These are phyloP conservation scores for Chytriomyces sp. DNA, from an alignment of 192 early-diverging fungal species.

Conservation along the genomic window DNA sequence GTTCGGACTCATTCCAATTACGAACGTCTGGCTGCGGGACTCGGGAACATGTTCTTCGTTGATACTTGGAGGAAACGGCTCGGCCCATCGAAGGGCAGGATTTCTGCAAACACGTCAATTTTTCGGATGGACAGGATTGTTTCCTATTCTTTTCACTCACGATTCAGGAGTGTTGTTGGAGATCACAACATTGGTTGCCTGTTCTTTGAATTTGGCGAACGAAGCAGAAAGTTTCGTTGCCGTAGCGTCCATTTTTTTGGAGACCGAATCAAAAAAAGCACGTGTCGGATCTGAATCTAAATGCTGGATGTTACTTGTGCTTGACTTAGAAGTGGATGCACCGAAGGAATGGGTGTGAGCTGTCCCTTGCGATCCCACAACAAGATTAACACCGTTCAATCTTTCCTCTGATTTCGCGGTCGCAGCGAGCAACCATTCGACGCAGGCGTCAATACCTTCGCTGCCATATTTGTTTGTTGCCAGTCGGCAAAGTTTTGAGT, in stretches of 20 bases:
- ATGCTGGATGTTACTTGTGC: not conserved
- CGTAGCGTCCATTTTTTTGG: not conserved
- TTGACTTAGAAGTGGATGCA: not conserved
- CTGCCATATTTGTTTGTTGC: too few species aligned
- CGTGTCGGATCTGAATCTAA: not conserved
- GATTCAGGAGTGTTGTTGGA: too few species aligned
- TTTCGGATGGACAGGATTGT: not conserved
- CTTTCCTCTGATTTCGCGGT: not conserved
- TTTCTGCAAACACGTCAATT: not conserved
- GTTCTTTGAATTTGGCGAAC: not conserved
- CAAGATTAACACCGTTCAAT: not conserved
- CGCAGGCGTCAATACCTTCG: not conserved
- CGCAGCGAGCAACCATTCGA: not conserved
- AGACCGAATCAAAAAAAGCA: not conserved
- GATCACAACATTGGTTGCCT: not conserved
- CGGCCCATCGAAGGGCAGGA: not conserved
- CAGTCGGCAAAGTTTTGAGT: too few species aligned
- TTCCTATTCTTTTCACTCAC: not conserved
- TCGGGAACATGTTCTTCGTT: not conserved
- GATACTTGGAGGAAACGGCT: not conserved
- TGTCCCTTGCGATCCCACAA: not conserved
- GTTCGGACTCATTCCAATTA: not conserved
- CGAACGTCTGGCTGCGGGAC: not conserved
- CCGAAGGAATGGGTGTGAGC: not conserved
- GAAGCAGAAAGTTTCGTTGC: not conserved